Percentiles rank a stretch among this genome's conserved stretches.
Evolutionary conservation across 148 eudicot genomes (phyloP).

Genomic region (Spergularia marina): DNA sequence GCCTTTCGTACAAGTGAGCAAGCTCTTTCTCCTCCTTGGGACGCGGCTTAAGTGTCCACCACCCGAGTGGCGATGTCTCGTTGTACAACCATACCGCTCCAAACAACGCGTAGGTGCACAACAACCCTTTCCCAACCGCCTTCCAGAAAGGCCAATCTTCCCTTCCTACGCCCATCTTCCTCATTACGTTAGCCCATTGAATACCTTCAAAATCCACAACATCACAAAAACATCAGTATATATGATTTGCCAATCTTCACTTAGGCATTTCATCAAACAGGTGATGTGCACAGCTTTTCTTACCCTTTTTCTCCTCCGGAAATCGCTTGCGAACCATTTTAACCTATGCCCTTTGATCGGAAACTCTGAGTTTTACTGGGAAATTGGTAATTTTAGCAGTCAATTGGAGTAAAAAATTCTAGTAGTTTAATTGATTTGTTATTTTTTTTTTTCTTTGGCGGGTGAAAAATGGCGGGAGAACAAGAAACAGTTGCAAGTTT

Average conservation of each 20-base stretch:
- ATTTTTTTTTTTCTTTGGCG: background rate
- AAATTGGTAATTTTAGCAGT: background rate
- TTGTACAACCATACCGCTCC: constrained; percentile 80
- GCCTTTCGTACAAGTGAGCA: constrained; percentile 76
- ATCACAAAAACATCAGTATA: background rate
- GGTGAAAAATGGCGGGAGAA: background rate
- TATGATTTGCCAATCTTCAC: background rate
- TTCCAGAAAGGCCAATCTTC: constrained; percentile 84
- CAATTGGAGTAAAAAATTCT: background rate
- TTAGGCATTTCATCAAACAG: constrained; percentile 47
- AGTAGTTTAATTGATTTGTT: no score
- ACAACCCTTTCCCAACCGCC: constrained; percentile 72
- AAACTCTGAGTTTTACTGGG: background rate
- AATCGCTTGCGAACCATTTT: constrained; percentile 62
- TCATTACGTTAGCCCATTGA: constrained; percentile 39
- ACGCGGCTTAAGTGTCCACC: constrained; percentile 88
- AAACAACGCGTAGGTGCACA: constrained; percentile 71
- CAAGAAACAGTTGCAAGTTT: no score
- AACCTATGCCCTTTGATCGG: background rate
- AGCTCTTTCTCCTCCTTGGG: constrained; percentile 91
- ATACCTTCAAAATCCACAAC: constrained; percentile 26
- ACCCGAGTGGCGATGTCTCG: constrained; percentile 88
- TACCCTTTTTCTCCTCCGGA: constrained; percentile 41
- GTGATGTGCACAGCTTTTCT: constrained; percentile 24
- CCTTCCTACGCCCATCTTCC: constrained; percentile 71